A percentile compares a stretch with the other conserved stretches of the same genome.
Conservation (phyloP, 768 basidiomycete species). For the Tricholoma matsutake region DNA sequence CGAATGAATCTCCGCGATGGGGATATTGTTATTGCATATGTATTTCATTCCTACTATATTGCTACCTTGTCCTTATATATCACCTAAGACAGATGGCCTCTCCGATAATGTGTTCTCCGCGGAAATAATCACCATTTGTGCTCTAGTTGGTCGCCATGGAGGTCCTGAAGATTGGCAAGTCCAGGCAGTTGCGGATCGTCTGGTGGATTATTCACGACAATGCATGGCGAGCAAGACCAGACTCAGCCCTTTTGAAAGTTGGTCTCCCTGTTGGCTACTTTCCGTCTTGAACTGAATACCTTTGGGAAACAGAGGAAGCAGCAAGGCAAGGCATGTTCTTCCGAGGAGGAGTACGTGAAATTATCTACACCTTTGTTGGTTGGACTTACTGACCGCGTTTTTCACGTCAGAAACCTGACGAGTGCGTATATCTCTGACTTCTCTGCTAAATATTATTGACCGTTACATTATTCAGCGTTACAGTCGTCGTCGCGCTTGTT, state of each 20-base stretch:
- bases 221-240: conserved; percentile 69
- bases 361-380: conserved; percentile 5
- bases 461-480: conserved; percentile 47
- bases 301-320: conserved; percentile 48
- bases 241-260: conserved; percentile 74
- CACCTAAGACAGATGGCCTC: conserved; percentile 48
- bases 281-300: conserved; percentile 2
- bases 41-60: conserved; percentile 16
- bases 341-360: conserved; percentile 65
- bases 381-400: conserved; percentile 8
- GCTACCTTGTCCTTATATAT: conserved; percentile 19
- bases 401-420: conserved; percentile 66
- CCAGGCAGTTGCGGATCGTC: conserved; percentile 67
- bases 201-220: conserved; percentile 63
- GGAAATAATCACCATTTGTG: conserved; percentile 70
- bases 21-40: conserved; percentile 51
- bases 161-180: conserved; percentile 59
- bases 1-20: conserved; percentile 46
- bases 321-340: conserved; percentile 62
- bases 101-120: conserved; percentile 63
- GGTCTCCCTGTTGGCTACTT: conserved; percentile 22
- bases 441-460: conserved; percentile 8
- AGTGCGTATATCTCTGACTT: conserved; percentile 46
- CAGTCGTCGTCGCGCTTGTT: conserved; percentile 65
- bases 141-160: conserved; percentile 55